Evolutionary conservation across 306 rosid genomes (phyloP).

Genomic region (Lablab purpureus): DNA sequence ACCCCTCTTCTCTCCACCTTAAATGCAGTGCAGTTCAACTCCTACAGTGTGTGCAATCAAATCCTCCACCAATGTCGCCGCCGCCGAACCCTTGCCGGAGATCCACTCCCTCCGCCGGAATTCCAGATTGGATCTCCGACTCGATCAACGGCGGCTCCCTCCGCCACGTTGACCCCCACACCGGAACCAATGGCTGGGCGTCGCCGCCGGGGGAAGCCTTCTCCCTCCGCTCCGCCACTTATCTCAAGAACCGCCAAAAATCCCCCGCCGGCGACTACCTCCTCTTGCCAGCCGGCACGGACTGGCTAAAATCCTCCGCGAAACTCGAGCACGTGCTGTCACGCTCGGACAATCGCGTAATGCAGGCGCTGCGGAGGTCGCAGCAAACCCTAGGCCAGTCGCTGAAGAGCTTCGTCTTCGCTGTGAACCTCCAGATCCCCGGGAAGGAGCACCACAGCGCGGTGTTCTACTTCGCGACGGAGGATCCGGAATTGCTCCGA

Average conservation of each 20-base stretch:
- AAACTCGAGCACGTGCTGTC: constrained; percentile 79
- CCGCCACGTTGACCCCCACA: constrained; percentile 67
- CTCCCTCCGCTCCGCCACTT: constrained; percentile 67
- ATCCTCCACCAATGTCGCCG: constrained; percentile 55
- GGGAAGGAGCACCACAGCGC: constrained; percentile 83
- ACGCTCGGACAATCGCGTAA: constrained; percentile 78
- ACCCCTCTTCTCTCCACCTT: constrained; percentile 11
- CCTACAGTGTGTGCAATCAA: background rate
- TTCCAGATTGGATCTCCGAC: constrained; percentile 66
- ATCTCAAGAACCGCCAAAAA: constrained; percentile 65
- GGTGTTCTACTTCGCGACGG: constrained; percentile 82
- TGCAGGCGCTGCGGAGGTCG: constrained; percentile 60
- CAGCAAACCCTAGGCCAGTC: constrained; percentile 67
- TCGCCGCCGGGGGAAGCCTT: constrained; percentile 86
- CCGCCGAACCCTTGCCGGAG: constrained; percentile 54
- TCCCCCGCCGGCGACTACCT: constrained; percentile 77
- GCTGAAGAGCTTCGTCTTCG: constrained; percentile 75
- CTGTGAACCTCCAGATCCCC: constrained; percentile 86
- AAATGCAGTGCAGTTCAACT: background rate
- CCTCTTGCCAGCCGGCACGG: constrained; percentile 77
- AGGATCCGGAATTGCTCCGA: constrained; percentile 67
- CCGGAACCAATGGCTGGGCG: constrained; percentile 91
- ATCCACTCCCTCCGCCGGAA: constrained; percentile 40
- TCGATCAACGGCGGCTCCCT: constrained; percentile 73
- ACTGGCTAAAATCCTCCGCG: constrained; percentile 77